A percentile compares a stretch with the other conserved stretches of the same genome.
Conservation (phyloP, 2,329 filamentous ascomycete species). For the Kalmusia sp. region DNA sequence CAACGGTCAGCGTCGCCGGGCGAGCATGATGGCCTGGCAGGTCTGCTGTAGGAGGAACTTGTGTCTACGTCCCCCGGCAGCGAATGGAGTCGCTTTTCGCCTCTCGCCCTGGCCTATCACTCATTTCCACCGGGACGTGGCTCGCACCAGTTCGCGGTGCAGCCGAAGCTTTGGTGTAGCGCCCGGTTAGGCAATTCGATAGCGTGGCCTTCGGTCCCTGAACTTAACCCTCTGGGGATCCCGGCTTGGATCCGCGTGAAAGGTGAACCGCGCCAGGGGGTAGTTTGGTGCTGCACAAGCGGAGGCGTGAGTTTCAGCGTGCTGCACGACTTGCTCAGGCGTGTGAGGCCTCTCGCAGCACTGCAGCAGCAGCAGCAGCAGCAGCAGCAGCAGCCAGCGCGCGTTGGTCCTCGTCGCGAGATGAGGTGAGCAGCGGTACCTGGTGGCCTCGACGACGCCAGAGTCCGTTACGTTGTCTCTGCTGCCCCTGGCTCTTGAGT, state of each 20-base stretch:
- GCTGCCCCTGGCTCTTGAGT: slow-evolving; percentile 7
- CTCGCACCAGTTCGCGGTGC: background rate
- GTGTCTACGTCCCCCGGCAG: no score
- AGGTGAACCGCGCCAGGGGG: slow-evolving; percentile 9
- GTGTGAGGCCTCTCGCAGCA: background rate
- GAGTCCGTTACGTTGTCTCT: background rate
- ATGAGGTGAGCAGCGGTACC: no score
- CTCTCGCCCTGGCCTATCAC: no score
- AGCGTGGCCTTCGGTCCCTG: slow-evolving; percentile 8
- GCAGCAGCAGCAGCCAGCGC: background rate
- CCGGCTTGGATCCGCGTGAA: background rate
- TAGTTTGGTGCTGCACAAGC: background rate
- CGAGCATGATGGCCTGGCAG: no score
- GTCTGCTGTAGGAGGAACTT: no score
- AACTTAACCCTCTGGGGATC: background rate
- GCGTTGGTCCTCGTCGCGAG: background rate
- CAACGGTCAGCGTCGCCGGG: no score
- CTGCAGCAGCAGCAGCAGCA: background rate
- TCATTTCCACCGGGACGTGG: background rate
- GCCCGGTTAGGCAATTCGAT: slow-evolving; percentile 9
- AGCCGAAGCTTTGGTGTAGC: slow-evolving; percentile 4
- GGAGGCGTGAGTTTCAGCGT: slow-evolving; percentile 5
- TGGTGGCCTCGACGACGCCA: no score
- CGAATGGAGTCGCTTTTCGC: no score
- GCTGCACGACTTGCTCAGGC: slow-evolving; percentile 6